These are phyloP conservation scores for Stenocarpella maydis DNA, from an alignment of 2,329 filamentous ascomycete genomes.

Conservation along the genomic window DNA sequence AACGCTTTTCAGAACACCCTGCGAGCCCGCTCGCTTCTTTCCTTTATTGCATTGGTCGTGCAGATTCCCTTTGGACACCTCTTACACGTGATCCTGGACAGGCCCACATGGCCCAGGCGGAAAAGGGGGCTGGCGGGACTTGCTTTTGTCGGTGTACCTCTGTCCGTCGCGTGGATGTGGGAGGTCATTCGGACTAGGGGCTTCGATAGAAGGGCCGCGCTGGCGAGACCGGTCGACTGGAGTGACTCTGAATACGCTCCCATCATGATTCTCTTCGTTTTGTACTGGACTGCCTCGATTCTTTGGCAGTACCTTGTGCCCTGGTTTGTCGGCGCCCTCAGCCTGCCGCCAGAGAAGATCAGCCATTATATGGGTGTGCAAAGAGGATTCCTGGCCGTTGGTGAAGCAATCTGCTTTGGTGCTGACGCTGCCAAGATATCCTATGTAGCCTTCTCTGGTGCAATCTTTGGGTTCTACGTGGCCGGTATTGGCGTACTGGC, in stretches of 20 bases:
- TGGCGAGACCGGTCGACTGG: background rate
- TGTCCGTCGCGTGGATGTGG: background rate
- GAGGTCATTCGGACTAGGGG: background rate
- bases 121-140: background rate
- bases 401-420: constrained; percentile 14
- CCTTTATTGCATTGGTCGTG: background rate
- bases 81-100: background rate
- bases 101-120: background rate
- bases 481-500: background rate
- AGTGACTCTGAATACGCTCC: background rate
- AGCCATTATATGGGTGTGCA: background rate
- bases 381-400: background rate
- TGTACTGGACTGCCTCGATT: background rate
- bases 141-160: background rate
- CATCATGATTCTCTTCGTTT: background rate
- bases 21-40: background rate
- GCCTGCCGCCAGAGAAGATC: background rate
- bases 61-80: background rate
- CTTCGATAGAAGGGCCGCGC: background rate
- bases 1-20: constrained; percentile 8
- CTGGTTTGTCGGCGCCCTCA: constrained; percentile 1
- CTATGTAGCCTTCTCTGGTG: constrained; percentile 7
- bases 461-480: background rate
- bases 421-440: background rate
- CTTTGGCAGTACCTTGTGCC: background rate